These are phyloP conservation scores for Cornus controversa DNA, from an alignment of 148 eudicot species.

Conservation along the genomic window DNA sequence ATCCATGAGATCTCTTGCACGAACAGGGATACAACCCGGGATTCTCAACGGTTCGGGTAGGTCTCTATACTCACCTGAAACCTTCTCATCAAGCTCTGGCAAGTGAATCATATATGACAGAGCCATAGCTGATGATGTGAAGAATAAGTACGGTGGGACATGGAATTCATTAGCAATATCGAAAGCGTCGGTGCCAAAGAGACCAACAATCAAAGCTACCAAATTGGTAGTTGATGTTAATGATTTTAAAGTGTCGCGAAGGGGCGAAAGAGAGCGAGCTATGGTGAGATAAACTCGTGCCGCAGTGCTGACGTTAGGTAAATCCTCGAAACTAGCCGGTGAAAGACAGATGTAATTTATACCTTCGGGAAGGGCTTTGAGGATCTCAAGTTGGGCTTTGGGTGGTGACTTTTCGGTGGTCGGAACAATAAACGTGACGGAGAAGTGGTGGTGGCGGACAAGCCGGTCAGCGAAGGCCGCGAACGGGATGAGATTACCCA, in stretches of 20 bases:
- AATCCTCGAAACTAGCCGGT: neutral
- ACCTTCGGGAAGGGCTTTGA: constrained; percentile 32
- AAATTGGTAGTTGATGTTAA: neutral
- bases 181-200: constrained; percentile 13
- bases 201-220: constrained; percentile 13
- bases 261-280: neutral
- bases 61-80: constrained; percentile 16
- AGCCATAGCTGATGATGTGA: constrained; percentile 14
- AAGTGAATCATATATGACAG: neutral
- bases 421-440: constrained; percentile 40
- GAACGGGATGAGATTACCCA: too few relatives aligned
- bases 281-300: neutral
- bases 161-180: constrained; percentile 19
- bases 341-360: constrained; percentile 15
- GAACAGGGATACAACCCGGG: constrained; percentile 19
- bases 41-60: constrained; percentile 4
- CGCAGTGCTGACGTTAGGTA: neutral
- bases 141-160: constrained; percentile 3
- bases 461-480: constrained; percentile 30
- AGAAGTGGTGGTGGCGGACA: constrained; percentile 15
- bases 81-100: constrained; percentile 16
- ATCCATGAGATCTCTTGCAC: neutral
- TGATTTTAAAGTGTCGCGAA: neutral
- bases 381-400: constrained; percentile 22
- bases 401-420: constrained; percentile 28